Conservation (phyloP, 83 land plant genomes). For the Picea abies region DNA sequence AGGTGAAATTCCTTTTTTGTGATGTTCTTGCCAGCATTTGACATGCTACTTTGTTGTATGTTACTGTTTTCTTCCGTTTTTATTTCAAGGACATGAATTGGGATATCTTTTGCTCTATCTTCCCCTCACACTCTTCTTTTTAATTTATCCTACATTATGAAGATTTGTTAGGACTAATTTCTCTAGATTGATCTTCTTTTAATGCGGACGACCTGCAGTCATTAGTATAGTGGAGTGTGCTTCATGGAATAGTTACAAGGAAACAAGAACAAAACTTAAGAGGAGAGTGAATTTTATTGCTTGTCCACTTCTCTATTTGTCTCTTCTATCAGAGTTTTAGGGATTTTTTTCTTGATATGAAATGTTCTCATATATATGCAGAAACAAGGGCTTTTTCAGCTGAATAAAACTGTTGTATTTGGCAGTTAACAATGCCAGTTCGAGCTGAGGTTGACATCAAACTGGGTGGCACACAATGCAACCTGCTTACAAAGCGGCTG, state of each 20-base stretch:
- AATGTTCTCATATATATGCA: neutral
- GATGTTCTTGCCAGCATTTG: neutral
- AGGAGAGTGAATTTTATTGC: neutral
- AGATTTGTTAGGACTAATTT: neutral
- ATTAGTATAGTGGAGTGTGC: neutral
- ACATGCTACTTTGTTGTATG: neutral
- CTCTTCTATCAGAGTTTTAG: neutral
- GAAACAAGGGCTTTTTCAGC: neutral
- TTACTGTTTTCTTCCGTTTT: neutral
- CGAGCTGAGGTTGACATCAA: conserved; percentile 83
- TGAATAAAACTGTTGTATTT: conserved; percentile 11
- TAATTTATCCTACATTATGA: neutral
- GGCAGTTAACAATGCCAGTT: conserved; percentile 57
- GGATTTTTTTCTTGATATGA: neutral
- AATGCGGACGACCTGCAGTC: neutral
- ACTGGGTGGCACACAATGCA: conserved; percentile 96
- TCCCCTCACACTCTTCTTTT: neutral
- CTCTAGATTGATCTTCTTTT: neutral
- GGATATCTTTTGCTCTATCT: neutral
- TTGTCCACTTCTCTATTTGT: neutral
- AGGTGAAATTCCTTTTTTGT: neutral
- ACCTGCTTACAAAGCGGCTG: conserved; percentile 60
- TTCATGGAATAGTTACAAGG: neutral
- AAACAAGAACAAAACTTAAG: neutral
- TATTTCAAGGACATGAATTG: neutral